Evolutionary conservation across 179 eudicot species (phyloP), one percentile per base, ranked within the genome.

Genomic region (Spergularia azorica): DNA sequence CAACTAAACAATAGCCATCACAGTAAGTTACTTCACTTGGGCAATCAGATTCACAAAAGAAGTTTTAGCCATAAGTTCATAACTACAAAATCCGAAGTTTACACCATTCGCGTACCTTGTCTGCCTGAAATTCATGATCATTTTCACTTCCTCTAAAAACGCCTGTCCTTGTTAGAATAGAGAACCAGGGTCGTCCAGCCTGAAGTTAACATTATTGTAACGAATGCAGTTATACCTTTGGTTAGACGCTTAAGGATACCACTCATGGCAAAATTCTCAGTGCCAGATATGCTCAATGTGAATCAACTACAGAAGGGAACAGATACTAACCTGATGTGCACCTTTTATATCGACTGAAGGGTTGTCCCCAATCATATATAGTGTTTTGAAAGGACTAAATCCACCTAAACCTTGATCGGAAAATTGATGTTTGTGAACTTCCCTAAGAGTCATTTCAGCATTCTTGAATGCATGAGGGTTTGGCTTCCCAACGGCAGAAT

Each of bases 131-230:
- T 67, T 86, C 87, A 14, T 75, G 76, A 82, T 91, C 96, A 80
- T 93, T 89, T 76, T 71, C 88, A 76, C 82, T 86, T 78, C 91
- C 99, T 84, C 88, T 88, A 71, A 93, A 95, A 70, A 95, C 97
- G 55, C 99, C 98, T 0, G 99, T 89, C 80, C 92, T 89, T 39
- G 97, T 93, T 81, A 95, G 83, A 83, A 95, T 91, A 57, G 99
- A 95, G 79, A 90, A 89, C 99, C 99, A 95, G 60, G 98, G 98
- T 46, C 78, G 74, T 80, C 98, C 99, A 21, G 98, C 97, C 99
- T 95, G 92, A 72, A 79, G 69, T 70, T 20, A 63, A 64, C 46
- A 65, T 72, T 39, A 65, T 51, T 32, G 54, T 26, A 26, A 26
- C 32, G 32, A 26, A 26, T 26, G 32, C 32, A 26, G 32, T 26